A percentile compares a stretch with the other conserved stretches of the same genome.
Evolutionary conservation across 2,329 filamentous ascomycete genomes (phyloP).

Genomic region (Raffaelea deltoideospora): DNA sequence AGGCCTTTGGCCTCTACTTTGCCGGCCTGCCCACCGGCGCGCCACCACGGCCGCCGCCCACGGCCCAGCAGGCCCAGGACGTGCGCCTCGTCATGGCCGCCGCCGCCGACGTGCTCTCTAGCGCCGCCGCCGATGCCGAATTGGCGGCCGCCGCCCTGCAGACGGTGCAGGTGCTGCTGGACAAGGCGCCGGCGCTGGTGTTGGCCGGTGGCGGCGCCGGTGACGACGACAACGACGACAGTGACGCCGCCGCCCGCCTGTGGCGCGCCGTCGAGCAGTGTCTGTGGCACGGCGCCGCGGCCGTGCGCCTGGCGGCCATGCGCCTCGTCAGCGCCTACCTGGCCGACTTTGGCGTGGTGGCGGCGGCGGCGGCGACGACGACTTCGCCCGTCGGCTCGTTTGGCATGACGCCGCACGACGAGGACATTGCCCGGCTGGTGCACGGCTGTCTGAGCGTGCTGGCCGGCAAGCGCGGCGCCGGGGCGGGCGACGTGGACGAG

Average conservation of each 20-base stretch:
- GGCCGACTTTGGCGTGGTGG: conserved; percentile 57
- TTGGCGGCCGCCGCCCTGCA: conserved; percentile 58
- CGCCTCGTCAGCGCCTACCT: conserved; percentile 65
- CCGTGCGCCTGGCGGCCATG: conserved; percentile 64
- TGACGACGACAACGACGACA: too few relatives aligned
- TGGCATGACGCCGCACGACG: conserved; percentile 51
- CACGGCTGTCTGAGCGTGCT: conserved; percentile 36
- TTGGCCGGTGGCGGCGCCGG: conserved; percentile 27
- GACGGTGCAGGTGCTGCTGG: conserved; percentile 50
- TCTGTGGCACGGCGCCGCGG: conserved; percentile 55
- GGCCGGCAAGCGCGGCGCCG: conserved; percentile 30
- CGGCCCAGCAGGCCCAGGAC: conserved; percentile 46
- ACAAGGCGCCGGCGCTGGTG: conserved; percentile 52
- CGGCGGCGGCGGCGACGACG: conserved; percentile 26
- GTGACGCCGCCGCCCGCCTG: conserved; percentile 21
- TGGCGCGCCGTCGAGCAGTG: conserved; percentile 58
- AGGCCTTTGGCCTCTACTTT: conserved; percentile 73
- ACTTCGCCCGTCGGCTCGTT: conserved; percentile 46
- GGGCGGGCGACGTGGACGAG: conserved; percentile 55
- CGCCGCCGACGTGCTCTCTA: conserved; percentile 35
- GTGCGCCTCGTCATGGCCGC: conserved; percentile 44
- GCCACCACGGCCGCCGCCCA: not conserved
- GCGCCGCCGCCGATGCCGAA: conserved; percentile 27
- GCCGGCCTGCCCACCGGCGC: conserved; percentile 36
- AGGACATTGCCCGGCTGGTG: conserved; percentile 47